These are phyloP conservation scores for Rubia tinctorum DNA, from an alignment of 305 asterid species.

Conservation along the genomic window DNA sequence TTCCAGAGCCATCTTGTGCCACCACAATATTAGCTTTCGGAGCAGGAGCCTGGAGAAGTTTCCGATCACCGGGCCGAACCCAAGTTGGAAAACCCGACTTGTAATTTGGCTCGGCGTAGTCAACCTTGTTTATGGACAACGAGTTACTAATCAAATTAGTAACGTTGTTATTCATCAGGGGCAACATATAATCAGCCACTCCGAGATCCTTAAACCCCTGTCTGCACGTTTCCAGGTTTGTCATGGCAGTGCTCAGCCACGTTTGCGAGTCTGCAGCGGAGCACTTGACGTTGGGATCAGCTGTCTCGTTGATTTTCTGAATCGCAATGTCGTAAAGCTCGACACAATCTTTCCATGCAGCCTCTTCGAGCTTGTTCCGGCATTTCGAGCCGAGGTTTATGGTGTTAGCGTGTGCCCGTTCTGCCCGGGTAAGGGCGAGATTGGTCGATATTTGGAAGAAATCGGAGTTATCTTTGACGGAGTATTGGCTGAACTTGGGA, in stretches of 20 bases:
- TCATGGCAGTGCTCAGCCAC: constrained; percentile 60
- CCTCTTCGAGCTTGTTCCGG: constrained; percentile 44
- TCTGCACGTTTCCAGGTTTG: neutral
- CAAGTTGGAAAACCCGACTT: constrained; percentile 58
- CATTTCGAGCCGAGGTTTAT: constrained; percentile 55
- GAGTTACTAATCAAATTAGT: constrained; percentile 62
- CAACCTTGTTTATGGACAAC: constrained; percentile 49
- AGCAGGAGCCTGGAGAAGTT: constrained; percentile 41
- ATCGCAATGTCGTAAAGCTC: constrained; percentile 53
- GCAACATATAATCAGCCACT: neutral
- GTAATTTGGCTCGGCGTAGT: constrained; percentile 20
- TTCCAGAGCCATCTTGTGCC: constrained; percentile 81
- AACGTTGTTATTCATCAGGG: constrained; percentile 49
- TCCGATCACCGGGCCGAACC: constrained; percentile 58
- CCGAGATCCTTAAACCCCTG: neutral
- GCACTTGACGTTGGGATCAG: constrained; percentile 38
- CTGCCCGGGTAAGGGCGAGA: constrained; percentile 34
- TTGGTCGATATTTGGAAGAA: constrained; percentile 47
- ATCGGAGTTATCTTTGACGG: constrained; percentile 52
- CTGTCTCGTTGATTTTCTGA: constrained; percentile 40
- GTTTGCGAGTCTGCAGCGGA: constrained; percentile 49
- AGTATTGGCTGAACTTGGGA: constrained; percentile 5
- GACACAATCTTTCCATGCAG: constrained; percentile 84
- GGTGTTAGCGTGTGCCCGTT: constrained; percentile 32
- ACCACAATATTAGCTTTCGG: constrained; percentile 62